Percentiles rank a stretch among this genome's conserved stretches.
phyloP scores from a whole-genome alignment of 352 stramenopile genomes.

The Phytophthora uliginosa region DNA sequence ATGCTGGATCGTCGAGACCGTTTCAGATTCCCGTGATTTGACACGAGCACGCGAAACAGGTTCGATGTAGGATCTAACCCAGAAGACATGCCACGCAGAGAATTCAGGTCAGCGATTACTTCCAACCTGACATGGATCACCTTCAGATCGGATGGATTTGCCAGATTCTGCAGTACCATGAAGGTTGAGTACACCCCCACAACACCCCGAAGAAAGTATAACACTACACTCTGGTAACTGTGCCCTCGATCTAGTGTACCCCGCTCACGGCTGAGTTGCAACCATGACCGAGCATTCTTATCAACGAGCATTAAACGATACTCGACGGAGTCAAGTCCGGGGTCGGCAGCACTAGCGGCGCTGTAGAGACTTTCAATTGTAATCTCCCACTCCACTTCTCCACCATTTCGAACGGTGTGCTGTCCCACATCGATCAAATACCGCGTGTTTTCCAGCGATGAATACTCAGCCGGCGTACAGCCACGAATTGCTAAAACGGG shows the following conservation, averaged over 20 bases:
- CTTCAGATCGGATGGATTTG: slow-evolving; percentile 87
- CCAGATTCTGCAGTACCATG: slow-evolving; percentile 87
- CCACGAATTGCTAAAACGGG: slow-evolving; percentile 77
- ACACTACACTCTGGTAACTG: slow-evolving; percentile 87
- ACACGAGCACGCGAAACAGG: slow-evolving; percentile 90
- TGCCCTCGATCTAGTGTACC: slow-evolving; percentile 77
- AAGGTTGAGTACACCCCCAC: slow-evolving; percentile 90
- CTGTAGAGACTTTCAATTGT: slow-evolving; percentile 86
- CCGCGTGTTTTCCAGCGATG: slow-evolving; percentile 80
- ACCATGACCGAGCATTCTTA: slow-evolving; percentile 78
- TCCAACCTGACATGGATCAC: slow-evolving; percentile 89
- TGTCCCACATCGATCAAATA: slow-evolving; percentile 91
- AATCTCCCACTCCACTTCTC: slow-evolving; percentile 92
- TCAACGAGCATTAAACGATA: slow-evolving; percentile 85
- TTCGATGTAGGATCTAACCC: slow-evolving; percentile 74
- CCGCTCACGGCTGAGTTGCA: slow-evolving; percentile 84
- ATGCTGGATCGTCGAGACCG: slow-evolving; percentile 69
- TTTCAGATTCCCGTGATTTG: slow-evolving; percentile 72
- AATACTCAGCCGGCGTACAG: slow-evolving; percentile 88
- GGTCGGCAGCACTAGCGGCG: slow-evolving; percentile 34
- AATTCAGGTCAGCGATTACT: slow-evolving; percentile 90
- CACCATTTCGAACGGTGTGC: slow-evolving; percentile 88
- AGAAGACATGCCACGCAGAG: slow-evolving; percentile 83
- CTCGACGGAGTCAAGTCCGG: slow-evolving; percentile 68
- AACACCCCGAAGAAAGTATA: slow-evolving; percentile 84